phyloP scores from a whole-genome alignment of 352 stramenopile species.

The Sclerospora graminicola region DNA sequence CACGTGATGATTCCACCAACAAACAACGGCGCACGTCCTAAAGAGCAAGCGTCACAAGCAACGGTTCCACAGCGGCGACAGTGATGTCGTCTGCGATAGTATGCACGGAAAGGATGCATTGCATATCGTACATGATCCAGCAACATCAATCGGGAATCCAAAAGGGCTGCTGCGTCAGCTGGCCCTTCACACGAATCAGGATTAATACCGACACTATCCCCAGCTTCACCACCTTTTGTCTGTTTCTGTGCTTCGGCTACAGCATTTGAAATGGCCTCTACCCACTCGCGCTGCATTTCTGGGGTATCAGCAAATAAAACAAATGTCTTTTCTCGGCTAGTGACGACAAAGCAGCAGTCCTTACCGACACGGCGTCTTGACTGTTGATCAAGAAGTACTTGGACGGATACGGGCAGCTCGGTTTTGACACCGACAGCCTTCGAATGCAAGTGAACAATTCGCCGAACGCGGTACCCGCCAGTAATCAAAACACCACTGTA shows the following conservation, averaged over 20 bases:
- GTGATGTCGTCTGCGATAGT: conserved; percentile 64
- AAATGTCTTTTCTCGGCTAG: conserved; percentile 75
- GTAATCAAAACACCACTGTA: conserved; percentile 73
- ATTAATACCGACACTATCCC: conserved; percentile 14
- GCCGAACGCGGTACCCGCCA: conserved; percentile 57
- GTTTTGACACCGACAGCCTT: conserved; percentile 61
- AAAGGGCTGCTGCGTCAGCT: conserved; percentile 49
- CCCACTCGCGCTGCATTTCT: conserved; percentile 41
- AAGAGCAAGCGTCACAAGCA: conserved; percentile 72
- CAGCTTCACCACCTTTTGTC: conserved; percentile 4
- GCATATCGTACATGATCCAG: conserved; percentile 57
- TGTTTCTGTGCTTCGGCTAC: conserved; percentile 41
- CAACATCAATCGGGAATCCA: conserved; percentile 74
- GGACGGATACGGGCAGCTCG: conserved; percentile 39
- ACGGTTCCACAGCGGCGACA: conserved; percentile 70
- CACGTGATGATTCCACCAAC: conserved; percentile 44
- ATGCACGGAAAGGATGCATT: conserved; percentile 53
- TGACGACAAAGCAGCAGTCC: conserved; percentile 68
- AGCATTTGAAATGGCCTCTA: conserved; percentile 36
- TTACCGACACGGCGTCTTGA: conserved; percentile 24
- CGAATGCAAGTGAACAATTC: conserved; percentile 60
- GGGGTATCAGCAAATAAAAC: conserved; percentile 55
- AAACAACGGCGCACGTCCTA: conserved; percentile 54
- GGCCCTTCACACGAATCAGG: conserved; percentile 30
- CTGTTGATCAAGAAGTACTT: conserved; percentile 38